These are phyloP conservation scores for Elongisporangium anandrum DNA, from an alignment of 352 stramenopile species.

Conservation along the genomic window DNA sequence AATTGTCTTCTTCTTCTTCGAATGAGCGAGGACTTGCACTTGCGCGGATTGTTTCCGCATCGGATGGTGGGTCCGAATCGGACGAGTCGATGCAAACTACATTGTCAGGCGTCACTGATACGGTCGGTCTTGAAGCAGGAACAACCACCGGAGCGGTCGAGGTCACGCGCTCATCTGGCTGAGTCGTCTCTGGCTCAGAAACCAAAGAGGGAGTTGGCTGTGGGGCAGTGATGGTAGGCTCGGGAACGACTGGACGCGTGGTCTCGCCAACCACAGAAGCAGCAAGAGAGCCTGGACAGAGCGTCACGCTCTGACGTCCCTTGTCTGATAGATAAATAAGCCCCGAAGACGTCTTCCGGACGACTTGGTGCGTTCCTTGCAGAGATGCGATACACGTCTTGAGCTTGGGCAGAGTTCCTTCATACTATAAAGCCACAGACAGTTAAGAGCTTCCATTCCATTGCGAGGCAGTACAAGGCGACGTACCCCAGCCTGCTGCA, in stretches of 20 bases:
- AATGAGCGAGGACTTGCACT: background rate
- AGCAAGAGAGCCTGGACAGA: constrained; percentile 34
- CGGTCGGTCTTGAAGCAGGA: background rate
- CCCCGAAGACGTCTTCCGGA: constrained; percentile 34
- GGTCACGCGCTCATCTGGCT: constrained; percentile 1
- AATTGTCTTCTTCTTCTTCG: background rate
- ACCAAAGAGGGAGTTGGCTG: constrained; percentile 1
- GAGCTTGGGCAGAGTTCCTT: constrained; percentile 41
- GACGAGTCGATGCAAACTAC: constrained; percentile 36
- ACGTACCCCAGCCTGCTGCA: constrained; percentile 47
- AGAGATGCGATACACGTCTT: constrained; percentile 52
- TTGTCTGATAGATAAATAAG: constrained; percentile 54
- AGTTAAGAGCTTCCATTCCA: background rate
- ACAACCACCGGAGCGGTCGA: too few relatives aligned
- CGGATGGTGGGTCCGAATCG: constrained; percentile 29
- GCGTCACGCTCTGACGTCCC: constrained; percentile 35
- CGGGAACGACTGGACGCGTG: background rate
- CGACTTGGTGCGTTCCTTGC: constrained; percentile 52
- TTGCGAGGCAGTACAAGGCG: background rate
- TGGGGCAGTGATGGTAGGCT: background rate
- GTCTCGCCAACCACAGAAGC: background rate
- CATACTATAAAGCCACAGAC: constrained; percentile 32
- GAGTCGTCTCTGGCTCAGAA: constrained; percentile 2
- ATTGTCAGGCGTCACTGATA: constrained; percentile 3
- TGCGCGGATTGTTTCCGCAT: constrained; percentile 12